Base-by-base conservation (phyloP, 805 yeast species). In the Torulaspora gathmanii region DNA sequence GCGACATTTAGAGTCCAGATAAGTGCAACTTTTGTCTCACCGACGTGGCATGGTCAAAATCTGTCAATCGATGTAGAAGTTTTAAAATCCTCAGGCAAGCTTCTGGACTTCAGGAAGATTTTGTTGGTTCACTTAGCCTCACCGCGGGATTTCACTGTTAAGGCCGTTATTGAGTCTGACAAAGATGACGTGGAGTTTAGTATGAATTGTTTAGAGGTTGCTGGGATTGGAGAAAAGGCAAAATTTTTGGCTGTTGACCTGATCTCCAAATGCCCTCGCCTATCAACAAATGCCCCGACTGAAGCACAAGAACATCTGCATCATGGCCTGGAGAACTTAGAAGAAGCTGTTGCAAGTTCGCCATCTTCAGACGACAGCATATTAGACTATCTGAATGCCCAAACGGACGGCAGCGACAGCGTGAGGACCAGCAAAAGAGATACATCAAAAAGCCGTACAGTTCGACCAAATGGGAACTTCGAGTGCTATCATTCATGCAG, bases 81-180 rank as follows among this genome's bases (percentile, higher is more conserved):
- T 10, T 61, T 59, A 1, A 56, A 57, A 27, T 48, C 56, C 3
- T 51, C 55, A 5, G 78, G 77, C 0, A 52, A 37, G 3, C 49
- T 78, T 10, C 42, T 75, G 6, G 80, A 74, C 46, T 77, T 73
- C 44, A 63, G 79, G 45, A 67, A 74, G 47, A 56, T 74, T 1
- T 58, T 50, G 3, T 26, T 63, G 4, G 44, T 49, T 28, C 69
- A 60, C 31, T 58, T 55, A 11, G 47, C 36, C 39, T 50, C 51
- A 1, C 53, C 49, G 30, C 66, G 54, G 42, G 44, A 62, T 1
- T 70, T 70, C 39, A 50, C 37, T 2, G 22, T 74, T 4, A 45
- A 49, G 2, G 45, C 63, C 2, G 44, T 47, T 1, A 26, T 72
- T 1, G 29, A 35, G 0, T 45, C 53, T 4, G 37, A 31, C 8